Base-by-base conservation (phyloP, 1,284 basidiomycete genomes). In the Caloboletus inedulis region DNA sequence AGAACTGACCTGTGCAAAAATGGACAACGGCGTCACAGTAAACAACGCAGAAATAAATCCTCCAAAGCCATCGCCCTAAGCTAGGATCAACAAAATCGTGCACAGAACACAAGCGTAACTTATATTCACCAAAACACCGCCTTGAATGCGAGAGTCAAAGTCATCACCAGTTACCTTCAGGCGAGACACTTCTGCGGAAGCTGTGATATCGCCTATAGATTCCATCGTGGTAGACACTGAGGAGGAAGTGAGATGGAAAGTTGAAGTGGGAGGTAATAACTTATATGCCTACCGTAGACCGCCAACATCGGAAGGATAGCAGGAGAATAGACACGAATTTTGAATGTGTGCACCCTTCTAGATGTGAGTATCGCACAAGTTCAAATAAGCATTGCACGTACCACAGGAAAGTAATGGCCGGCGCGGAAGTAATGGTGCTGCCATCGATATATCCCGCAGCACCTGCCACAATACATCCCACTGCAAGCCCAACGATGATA, bases 201-300 rank as follows among this genome's bases (percentile, higher is more conserved):
- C 89, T 0, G 91, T 92, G 59, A 94, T 86, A 62, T 94, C 91
- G 1, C 91, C 91, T 45, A 91, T 91, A 4, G 89, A 87, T 69
- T 94, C 91, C 85, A 91, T 88, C 2, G 87, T 82, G 2, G 83
- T 65, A 2, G 87, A 88, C 8, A 87, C 84, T 85, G 52, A 18
- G 1, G 4, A 31, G n/a, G 18, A 7, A 12, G 18, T 45, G n/a
- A 50, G 48, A 41, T 14, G 3, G 19, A 12, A 18, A 47, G 6
- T 30, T 7, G 16, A 1, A 21, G 31, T 2, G 13, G 9, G 23
- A 47, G 27, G n/a, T 14, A 36, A 41, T 27, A 29, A 42, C n/a
- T 7, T 12, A 1, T 14, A 18, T 8, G 9, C 69, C 71, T 52
- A 86, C 82, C 74, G 66, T 93, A 93, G 2, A 93, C 88, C 0